Base-by-base conservation (phyloP, 805 yeast genomes). In the Yarrowia deformans region DNA sequence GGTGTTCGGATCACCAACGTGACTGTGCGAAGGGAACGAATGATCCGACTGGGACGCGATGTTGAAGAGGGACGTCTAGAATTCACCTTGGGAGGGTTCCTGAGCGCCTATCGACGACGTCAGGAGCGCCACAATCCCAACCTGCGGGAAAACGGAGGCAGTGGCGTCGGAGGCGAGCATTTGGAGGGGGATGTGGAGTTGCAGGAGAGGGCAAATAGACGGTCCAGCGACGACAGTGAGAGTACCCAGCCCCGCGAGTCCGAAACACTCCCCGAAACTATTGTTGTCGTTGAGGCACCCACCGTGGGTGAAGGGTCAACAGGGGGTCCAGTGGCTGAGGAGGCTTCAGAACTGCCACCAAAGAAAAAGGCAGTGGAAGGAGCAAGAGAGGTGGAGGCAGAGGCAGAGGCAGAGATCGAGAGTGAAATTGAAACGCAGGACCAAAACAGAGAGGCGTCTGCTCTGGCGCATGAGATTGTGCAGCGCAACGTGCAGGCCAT, bases 21-120 rank as follows among this genome's bases (percentile, higher is more conserved):
- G 37, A 46, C 69, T 14, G 69, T 69, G 8, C 29, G 70, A 42
- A 34, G 69, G 29, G 70, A 69, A 19, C 69, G 70, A 3, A 43
- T 60, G 52, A 46, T 60, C 10, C 55, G 70, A 3, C 42, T 60
- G 2, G 66, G 66, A 2, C 52, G 39, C 5, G 64, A 60, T 0
- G 66, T 34, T 2, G 66, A 60, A 2, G 23, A 34, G 2, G 66
- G 52, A 60, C 34, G 52, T 7, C 18, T 45, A 43, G 46, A 48
- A 9, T 35, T 60, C 34, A 43, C 66, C 8, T 8, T 60, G 4
- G 34, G 8, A n/a, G 66, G 66, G 8, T 16, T 60, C n/a, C 10
- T 60, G 12, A 14, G 52, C 4, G 66, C 66, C 9, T 60, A 34
- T 3, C 5, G 66, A 13, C 9, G 66, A 14, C 32, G 66, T 2